A percentile compares a stretch with the other conserved stretches of the same genome.
These are phyloP conservation scores for Mucuna pruriens DNA, from an alignment of 306 rosid genomes.

Conservation along the genomic window DNA sequence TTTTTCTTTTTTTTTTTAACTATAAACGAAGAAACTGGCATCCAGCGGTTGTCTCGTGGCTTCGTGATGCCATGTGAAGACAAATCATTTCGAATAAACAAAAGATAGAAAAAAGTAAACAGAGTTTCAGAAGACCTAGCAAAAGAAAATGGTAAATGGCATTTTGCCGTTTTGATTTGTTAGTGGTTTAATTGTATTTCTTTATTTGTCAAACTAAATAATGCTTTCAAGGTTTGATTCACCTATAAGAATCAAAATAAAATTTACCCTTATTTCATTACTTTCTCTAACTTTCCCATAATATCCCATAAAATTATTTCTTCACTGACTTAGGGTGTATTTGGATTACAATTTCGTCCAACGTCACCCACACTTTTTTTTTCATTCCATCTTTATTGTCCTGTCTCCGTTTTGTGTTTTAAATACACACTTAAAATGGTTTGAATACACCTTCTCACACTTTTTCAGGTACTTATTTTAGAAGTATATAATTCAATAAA, in stretches of 20 bases:
- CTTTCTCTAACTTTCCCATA: neutral
- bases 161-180: neutral
- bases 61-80: conserved; percentile 35
- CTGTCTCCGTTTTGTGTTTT: too few relatives aligned
- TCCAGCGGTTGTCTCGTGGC: conserved; percentile 27
- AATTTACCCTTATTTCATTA: neutral
- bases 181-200: neutral
- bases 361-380: too few relatives aligned
- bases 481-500: too few relatives aligned
- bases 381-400: too few relatives aligned
- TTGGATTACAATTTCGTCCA: too few relatives aligned
- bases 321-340: too few relatives aligned
- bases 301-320: neutral
- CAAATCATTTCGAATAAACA: conserved; percentile 34
- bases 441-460: too few relatives aligned
- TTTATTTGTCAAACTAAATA: neutral
- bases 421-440: too few relatives aligned
- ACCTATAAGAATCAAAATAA: neutral
- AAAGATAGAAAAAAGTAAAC: neutral
- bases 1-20: neutral
- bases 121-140: conserved; percentile 3
- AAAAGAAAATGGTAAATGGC: neutral
- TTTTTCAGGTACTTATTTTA: too few relatives aligned
- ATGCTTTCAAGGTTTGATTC: neutral
- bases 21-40: conserved; percentile 19